phyloP scores from a whole-genome alignment of 352 stramenopile genomes.

The Globisporangium spiculum region DNA sequence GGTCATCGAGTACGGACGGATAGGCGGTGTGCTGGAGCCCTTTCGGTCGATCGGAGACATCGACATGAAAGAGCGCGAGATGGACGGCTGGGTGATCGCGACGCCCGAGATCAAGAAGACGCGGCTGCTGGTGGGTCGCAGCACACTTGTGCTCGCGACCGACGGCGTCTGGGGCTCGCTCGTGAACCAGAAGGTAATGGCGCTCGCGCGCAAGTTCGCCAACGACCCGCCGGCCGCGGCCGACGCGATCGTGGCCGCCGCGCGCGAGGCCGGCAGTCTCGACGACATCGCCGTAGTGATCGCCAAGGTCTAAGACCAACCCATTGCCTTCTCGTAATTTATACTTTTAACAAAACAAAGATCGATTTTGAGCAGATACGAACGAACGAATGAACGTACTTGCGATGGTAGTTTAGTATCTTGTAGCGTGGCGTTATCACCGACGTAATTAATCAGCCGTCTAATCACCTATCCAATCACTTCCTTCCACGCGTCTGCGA shows the following conservation, averaged over 20 bases:
- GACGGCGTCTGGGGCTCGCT: conserved; percentile 77
- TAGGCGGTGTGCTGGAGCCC: conserved; percentile 76
- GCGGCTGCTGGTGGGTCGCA: conserved; percentile 41
- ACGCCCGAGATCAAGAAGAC: conserved; percentile 60
- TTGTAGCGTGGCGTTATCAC: not conserved
- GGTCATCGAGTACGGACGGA: conserved; percentile 61
- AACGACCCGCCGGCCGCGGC: conserved; percentile 39
- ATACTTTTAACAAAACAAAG: conserved; percentile 2
- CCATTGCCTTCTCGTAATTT: conserved; percentile 2
- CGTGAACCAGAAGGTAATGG: conserved; percentile 55
- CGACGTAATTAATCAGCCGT: too few species aligned
- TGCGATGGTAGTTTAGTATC: not conserved
- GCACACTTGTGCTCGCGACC: conserved; percentile 59
- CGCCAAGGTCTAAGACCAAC: conserved; percentile 31
- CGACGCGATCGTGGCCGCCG: conserved; percentile 50
- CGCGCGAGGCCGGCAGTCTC: conserved; percentile 47
- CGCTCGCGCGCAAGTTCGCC: conserved; percentile 28
- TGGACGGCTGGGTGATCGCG: conserved; percentile 74
- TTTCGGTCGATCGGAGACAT: conserved; percentile 85
- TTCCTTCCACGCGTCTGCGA: conserved; percentile 41
- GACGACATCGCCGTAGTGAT: conserved; percentile 71
- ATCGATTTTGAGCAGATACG: conserved; percentile 10
- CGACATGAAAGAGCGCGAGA: conserved; percentile 70
- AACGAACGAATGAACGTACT: not conserved
- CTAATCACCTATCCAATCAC: not conserved